Evolutionary conservation across 2,329 filamentous ascomycete species (phyloP).

Genomic region (Venturia pyrina): DNA sequence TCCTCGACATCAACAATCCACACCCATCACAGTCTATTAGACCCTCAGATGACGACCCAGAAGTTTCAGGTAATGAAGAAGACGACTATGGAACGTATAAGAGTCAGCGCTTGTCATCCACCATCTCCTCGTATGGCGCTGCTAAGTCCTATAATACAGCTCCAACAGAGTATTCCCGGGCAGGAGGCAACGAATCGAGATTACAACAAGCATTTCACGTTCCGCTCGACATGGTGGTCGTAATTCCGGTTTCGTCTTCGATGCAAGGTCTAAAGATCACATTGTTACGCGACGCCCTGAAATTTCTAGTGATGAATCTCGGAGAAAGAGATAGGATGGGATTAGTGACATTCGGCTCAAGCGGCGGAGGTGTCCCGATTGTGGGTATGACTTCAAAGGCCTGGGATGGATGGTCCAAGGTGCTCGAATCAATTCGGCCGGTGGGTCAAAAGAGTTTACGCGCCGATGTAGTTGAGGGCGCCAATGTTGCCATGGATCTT

Average conservation of each 20-base stretch:
- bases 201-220: constrained; percentile 60
- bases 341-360: constrained; percentile 91
- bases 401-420: constrained; percentile 84
- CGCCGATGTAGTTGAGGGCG: constrained; percentile 92
- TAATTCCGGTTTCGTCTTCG: constrained; percentile 92
- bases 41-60: constrained; percentile 64
- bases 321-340: constrained; percentile 95
- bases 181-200: constrained; percentile 33
- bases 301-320: constrained; percentile 81
- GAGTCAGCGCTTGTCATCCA: constrained; percentile 64
- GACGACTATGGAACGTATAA: constrained; percentile 62
- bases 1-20: constrained; percentile 70
- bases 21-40: constrained; percentile 48
- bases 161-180: constrained; percentile 72
- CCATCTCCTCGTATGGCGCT: constrained; percentile 72
- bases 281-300: constrained; percentile 78
- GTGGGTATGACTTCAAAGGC: constrained; percentile 97
- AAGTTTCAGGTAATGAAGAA: constrained; percentile 75
- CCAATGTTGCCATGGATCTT: constrained; percentile 96
- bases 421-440: constrained; percentile 78
- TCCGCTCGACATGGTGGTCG: constrained; percentile 88
- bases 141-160: constrained; percentile 77
- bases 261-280: constrained; percentile 99
- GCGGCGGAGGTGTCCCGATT: constrained; percentile 81
- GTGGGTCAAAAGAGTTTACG: constrained; percentile 94